Evolutionary conservation across 2,329 filamentous ascomycete genomes (phyloP).

Genomic region (Pseudocercospora ulei): DNA sequence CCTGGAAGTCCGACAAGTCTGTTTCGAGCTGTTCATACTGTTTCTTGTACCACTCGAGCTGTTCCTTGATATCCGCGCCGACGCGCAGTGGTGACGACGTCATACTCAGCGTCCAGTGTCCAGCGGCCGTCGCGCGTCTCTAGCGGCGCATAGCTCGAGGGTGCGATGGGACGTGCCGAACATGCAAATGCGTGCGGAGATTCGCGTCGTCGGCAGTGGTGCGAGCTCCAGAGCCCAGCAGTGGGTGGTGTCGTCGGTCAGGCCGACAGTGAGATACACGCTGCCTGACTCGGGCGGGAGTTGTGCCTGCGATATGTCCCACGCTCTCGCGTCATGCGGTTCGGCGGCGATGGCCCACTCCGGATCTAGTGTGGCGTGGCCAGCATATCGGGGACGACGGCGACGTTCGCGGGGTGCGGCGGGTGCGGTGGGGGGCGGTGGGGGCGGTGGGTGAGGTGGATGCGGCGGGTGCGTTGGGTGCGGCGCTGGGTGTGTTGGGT

Average conservation of each 20-base stretch:
- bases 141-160: constrained; percentile 31
- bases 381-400: neutral
- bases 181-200: neutral
- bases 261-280: no score
- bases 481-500: neutral
- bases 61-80: constrained; percentile 51
- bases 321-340: constrained; percentile 3
- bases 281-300: constrained; percentile 6
- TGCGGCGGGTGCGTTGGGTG: neutral
- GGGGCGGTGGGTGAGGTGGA: constrained; percentile 1
- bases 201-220: neutral
- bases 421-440: no score
- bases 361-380: constrained; percentile 6
- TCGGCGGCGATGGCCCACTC: neutral
- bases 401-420: neutral
- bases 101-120: constrained; percentile 22
- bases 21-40: constrained; percentile 89
- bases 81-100: constrained; percentile 34
- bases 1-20: constrained; percentile 86
- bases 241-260: no score
- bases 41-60: constrained; percentile 85
- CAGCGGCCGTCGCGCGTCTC: constrained; percentile 24
- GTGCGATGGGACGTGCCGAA: no score
- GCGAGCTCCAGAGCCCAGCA: neutral
- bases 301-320: constrained; percentile 6